Evolutionary conservation across 1,284 basidiomycete species (phyloP).

Genomic region (Rhodotorula glutinis): DNA sequence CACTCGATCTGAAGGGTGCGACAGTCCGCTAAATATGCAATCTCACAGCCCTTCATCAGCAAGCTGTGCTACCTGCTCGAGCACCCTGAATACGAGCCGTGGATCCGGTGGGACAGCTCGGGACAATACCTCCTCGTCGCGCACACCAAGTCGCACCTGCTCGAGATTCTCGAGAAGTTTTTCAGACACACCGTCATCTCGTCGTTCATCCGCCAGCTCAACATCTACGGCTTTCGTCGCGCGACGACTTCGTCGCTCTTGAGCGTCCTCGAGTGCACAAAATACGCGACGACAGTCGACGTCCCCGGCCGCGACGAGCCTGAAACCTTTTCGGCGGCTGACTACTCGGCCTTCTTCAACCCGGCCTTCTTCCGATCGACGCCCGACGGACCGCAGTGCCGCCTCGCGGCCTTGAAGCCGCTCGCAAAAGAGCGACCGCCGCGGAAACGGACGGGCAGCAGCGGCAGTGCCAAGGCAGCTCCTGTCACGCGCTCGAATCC

Average conservation of each 20-base stretch:
- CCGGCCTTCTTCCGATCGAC: conserved; percentile 22
- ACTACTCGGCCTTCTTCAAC: conserved; percentile 31
- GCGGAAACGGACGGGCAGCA: conserved; percentile 8
- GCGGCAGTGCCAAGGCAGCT: not conserved
- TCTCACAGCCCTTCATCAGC: conserved; percentile 33
- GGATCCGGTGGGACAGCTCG: conserved; percentile 26
- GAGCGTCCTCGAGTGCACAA: conserved; percentile 22
- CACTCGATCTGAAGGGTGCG: not conserved
- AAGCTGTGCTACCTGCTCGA: conserved; percentile 32
- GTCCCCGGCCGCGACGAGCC: not conserved
- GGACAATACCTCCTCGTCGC: conserved; percentile 31
- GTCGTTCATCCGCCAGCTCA: conserved; percentile 35
- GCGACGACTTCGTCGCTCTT: conserved; percentile 30
- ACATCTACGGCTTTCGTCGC: conserved; percentile 39
- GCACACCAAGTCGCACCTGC: conserved; percentile 27
- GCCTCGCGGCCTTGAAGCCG: conserved; percentile 25
- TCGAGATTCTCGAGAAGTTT: conserved; percentile 30
- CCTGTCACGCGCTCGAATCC: not conserved
- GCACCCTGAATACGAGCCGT: conserved; percentile 24
- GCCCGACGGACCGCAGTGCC: conserved; percentile 2
- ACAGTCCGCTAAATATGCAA: too few relatives aligned
- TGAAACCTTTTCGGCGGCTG: conserved; percentile 30
- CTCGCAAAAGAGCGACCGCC: conserved; percentile 26
- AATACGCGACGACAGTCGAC: conserved; percentile 7
- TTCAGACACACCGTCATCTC: conserved; percentile 33